A percentile compares a stretch with the other conserved stretches of the same genome.
phyloP scores from a whole-genome alignment of 1,139 yeast species.

The Zygosaccharomyces sapae region DNA sequence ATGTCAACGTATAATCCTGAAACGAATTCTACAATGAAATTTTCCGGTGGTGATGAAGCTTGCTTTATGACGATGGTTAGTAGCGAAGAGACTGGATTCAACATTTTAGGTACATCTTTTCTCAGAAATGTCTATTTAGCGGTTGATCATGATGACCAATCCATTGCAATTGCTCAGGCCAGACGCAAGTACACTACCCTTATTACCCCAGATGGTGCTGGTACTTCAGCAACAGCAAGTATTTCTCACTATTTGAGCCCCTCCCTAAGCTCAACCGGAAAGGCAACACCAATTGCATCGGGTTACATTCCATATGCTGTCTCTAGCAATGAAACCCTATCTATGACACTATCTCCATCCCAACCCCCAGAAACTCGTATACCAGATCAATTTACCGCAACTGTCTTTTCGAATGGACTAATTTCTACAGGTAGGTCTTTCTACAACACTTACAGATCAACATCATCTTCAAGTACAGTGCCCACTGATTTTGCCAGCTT shows the following conservation, averaged over 20 bases:
- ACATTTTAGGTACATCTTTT: slow-evolving; percentile 60
- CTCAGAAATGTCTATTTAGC: slow-evolving; percentile 56
- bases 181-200: slow-evolving; percentile 14
- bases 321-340: slow-evolving; percentile 35
- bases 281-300: slow-evolving; percentile 36
- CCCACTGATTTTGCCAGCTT: slow-evolving; percentile 8
- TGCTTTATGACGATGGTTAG: slow-evolving; percentile 59
- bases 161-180: slow-evolving; percentile 55
- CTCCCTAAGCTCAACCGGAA: slow-evolving; percentile 4
- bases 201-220: slow-evolving; percentile 7
- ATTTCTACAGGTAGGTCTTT: slow-evolving; percentile 30
- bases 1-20: slow-evolving; percentile 39
- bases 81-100: slow-evolving; percentile 48
- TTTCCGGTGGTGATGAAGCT: slow-evolving; percentile 54
- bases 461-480: slow-evolving; percentile 12
- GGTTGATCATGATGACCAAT: slow-evolving; percentile 58
- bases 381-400: slow-evolving; percentile 31
- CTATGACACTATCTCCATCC: slow-evolving; percentile 35
- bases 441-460: slow-evolving; percentile 28
- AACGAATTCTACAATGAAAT: slow-evolving; percentile 37
- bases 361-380: slow-evolving; percentile 17
- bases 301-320: slow-evolving; percentile 50
- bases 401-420: slow-evolving; percentile 30
- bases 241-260: slow-evolving; percentile 4
- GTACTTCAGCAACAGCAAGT: neutral